Conservation (phyloP, 345 rosid genomes). For the Eucalyptus polybractea region DNA sequence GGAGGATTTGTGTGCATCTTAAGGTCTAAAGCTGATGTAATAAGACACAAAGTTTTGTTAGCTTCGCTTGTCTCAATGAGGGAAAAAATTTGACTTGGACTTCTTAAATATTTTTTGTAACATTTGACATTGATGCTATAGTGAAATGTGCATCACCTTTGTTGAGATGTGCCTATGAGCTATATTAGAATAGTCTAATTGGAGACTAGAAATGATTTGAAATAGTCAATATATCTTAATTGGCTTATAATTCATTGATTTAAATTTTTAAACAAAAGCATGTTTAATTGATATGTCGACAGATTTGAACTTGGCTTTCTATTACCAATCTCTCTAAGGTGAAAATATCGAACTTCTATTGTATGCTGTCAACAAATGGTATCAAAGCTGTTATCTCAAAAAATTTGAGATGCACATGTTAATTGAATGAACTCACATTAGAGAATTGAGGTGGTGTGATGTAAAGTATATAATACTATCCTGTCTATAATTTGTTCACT, state of each 20-base stretch:
- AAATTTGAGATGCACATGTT: not conserved
- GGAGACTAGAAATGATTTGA: not conserved
- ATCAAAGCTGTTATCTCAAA: not conserved
- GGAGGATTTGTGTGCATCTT: not conserved
- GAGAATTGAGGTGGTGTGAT: not conserved
- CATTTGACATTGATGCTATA: not conserved
- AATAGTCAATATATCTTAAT: not conserved
- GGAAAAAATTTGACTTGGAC: not conserved
- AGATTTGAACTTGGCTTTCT: not conserved
- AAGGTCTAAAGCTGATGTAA: not conserved
- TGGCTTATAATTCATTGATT: not conserved
- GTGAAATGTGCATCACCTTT: not conserved
- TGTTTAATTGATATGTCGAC: not conserved
- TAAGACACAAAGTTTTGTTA: not conserved
- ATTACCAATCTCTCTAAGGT: not conserved
- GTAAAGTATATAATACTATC: not conserved
- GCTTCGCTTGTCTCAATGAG: not conserved
- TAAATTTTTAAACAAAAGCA: not conserved
- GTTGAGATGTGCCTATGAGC: accelerated
- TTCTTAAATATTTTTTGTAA: not conserved
- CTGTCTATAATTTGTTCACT: not conserved
- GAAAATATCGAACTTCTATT: not conserved
- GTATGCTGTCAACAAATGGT: not conserved
- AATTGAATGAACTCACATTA: not conserved
- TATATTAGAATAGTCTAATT: not conserved